Evolutionary conservation across 2,329 filamentous ascomycete species (phyloP).

Genomic region (Fusarium algeriense): DNA sequence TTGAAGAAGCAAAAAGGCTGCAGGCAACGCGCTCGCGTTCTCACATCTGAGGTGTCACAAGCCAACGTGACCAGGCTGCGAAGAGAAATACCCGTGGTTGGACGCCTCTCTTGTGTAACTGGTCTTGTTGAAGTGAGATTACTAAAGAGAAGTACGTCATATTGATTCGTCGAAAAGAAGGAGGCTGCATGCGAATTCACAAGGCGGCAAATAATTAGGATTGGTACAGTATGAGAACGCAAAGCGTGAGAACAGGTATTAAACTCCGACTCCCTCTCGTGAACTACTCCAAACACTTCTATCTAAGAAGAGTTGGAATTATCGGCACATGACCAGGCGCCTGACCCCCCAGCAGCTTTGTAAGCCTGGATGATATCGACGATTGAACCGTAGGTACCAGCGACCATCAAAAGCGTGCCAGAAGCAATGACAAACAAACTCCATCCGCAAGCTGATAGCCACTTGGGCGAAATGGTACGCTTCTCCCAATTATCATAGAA

Average conservation of each 20-base stretch:
- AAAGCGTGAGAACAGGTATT: too few relatives aligned
- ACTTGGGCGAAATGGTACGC: conserved; percentile 2
- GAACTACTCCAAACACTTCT: not conserved
- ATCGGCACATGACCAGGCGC: conserved; percentile 58
- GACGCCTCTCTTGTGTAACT: too few relatives aligned
- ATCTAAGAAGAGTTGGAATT: conserved; percentile 52
- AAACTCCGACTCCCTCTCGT: too few relatives aligned
- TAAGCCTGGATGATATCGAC: conserved; percentile 52
- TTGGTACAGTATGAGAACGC: accelerated
- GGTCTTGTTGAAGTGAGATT: not conserved
- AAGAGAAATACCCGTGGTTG: too few relatives aligned
- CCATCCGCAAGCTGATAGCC: conserved; percentile 15
- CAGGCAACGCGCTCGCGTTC: too few relatives aligned
- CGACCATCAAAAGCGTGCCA: conserved; percentile 56
- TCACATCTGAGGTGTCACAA: too few relatives aligned
- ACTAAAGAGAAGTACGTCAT: accelerated
- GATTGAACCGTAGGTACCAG: conserved; percentile 60
- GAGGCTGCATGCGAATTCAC: too few relatives aligned
- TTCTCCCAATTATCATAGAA: conserved; percentile 47
- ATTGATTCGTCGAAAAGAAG: too few relatives aligned
- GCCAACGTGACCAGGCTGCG: too few relatives aligned
- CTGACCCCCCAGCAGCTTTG: conserved; percentile 51
- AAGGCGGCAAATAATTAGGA: not conserved
- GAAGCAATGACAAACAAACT: conserved; percentile 25
- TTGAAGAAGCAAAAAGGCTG: too few relatives aligned